Base-by-base conservation (phyloP, 768 basidiomycete species). In the Obba rivulosa region DNA sequence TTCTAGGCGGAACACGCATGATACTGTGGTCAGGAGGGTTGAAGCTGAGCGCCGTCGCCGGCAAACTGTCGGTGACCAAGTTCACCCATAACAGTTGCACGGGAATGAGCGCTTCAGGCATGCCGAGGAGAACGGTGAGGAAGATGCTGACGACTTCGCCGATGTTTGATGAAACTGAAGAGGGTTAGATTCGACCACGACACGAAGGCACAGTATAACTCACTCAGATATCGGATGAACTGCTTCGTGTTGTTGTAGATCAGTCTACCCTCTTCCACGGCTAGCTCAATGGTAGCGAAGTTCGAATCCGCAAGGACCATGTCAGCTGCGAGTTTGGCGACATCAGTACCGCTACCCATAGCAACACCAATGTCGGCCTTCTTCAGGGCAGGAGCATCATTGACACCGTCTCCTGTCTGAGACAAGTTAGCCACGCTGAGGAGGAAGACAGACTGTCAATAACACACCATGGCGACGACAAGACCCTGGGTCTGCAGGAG, bases 181-280 rank as follows among this genome's bases (percentile, higher is more conserved):
- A 31, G 36, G 25, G 46, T 22, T 16, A 31, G 28, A n/a, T n/a
- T n/a, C n/a, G n/a, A n/a, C n/a, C n/a, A n/a, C n/a, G n/a, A 36
- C 17, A 44, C 22, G 25, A 22, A 25, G 17, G 50, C 41, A 34
- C 48, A 48, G 17, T 34, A 34, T 24, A 16, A 77, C 86, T 35
- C 59, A 90, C 87, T 98, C 62, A 99, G 85, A 72, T 98, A 99
- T 60, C 95, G 87, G 68, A 99, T 97, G 69, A 99, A 99, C 65
- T 98, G 95, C 71, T 99, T 99, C 39, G 94, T 98, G 70, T 99
- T 99, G 71, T 97, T 97, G 69, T 97, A 98, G 62, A 98, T 99
- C 49, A 95, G 76, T 67, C 95, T 76, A 58, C 95, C 95, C 71
- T 99, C 95, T 67, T 98, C 95, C 39, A 99, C 93, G 8, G 95